phyloP scores from a whole-genome alignment of 805 yeast genomes.

The Saturnispora serradocipensis region DNA sequence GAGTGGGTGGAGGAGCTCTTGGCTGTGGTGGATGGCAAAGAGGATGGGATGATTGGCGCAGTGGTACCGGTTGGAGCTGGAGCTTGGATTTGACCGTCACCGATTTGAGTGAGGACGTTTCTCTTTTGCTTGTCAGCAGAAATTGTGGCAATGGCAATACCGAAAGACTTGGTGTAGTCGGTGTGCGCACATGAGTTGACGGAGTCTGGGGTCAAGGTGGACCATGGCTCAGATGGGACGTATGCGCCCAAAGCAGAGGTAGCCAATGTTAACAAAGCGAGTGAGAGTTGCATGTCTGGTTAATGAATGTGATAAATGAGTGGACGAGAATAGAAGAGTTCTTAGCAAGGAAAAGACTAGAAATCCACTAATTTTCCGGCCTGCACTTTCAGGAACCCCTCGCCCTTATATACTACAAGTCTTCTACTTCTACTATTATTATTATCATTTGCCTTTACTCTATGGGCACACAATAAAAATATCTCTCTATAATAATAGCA shows the following conservation, averaged over 20 bases:
- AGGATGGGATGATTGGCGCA: conserved; percentile 36
- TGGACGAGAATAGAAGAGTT: neutral
- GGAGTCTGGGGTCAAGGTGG: conserved; percentile 55
- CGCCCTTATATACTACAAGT: neutral
- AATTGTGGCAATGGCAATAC: conserved; percentile 58
- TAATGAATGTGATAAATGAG: neutral
- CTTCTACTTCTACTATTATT: neutral
- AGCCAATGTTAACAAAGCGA: conserved; percentile 33
- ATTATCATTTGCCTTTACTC: neutral
- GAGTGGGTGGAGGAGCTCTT: conserved; percentile 32
- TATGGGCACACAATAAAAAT: neutral
- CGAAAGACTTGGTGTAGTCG: conserved; percentile 48
- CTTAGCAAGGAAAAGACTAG: neutral
- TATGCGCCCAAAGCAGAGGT: conserved; percentile 50
- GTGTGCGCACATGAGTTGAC: conserved; percentile 44
- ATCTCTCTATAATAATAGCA: neutral
- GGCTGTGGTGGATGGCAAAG: conserved; percentile 23
- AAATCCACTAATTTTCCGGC: neutral
- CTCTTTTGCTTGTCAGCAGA: conserved; percentile 28
- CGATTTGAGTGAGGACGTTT: conserved; percentile 31
- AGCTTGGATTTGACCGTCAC: conserved; percentile 41
- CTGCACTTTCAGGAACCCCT: neutral
- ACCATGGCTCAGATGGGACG: conserved; percentile 60
- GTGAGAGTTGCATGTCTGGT: conserved; percentile 12
- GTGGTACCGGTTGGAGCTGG: conserved; percentile 24